phyloP scores from a whole-genome alignment of 495 filamentous ascomycete genomes.

The Podospora didyma region DNA sequence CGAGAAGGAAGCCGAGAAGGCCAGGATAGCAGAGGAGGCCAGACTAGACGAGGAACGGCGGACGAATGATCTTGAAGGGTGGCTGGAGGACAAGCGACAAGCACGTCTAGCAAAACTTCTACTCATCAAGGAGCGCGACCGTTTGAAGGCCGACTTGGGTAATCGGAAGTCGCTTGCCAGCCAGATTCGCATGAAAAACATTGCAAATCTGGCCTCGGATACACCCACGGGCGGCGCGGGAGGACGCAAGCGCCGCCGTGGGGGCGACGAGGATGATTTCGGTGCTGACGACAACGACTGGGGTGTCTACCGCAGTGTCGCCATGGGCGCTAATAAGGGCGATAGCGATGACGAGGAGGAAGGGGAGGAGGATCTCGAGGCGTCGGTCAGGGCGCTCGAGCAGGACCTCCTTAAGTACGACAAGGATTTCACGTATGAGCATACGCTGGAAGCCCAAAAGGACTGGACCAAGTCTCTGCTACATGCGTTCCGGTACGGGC shows the following conservation, averaged over 20 bases:
- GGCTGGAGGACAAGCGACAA: constrained; percentile 76
- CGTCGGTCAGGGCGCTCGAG: constrained; percentile 68
- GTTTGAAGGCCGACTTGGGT: constrained; percentile 85
- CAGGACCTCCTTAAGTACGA: constrained; percentile 82
- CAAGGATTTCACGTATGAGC: constrained; percentile 79
- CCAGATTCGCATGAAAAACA: constrained; percentile 95
- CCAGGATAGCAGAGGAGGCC: constrained; percentile 74
- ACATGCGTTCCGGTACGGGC: constrained; percentile 84
- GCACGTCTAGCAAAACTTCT: constrained; percentile 69
- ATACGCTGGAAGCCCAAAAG: constrained; percentile 84
- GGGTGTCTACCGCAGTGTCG: constrained; percentile 90
- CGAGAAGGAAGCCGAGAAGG: constrained; percentile 89
- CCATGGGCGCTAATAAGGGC: constrained; percentile 59
- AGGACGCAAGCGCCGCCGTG: constrained; percentile 75
- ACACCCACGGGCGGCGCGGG: constrained; percentile 50
- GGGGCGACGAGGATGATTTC: constrained; percentile 82
- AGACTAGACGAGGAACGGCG: constrained; percentile 78
- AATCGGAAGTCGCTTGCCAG: constrained; percentile 94
- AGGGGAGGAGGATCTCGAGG: constrained; percentile 83
- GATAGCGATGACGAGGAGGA: constrained; percentile 72
- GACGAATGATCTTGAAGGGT: constrained; percentile 78
- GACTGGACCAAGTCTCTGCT: constrained; percentile 91
- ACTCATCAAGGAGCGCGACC: constrained; percentile 87
- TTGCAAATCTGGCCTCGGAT: constrained; percentile 95
- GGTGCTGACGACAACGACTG: constrained; percentile 97